Conservation (phyloP, 352 stramenopile genomes). For the Globisporangium orthogonon region DNA sequence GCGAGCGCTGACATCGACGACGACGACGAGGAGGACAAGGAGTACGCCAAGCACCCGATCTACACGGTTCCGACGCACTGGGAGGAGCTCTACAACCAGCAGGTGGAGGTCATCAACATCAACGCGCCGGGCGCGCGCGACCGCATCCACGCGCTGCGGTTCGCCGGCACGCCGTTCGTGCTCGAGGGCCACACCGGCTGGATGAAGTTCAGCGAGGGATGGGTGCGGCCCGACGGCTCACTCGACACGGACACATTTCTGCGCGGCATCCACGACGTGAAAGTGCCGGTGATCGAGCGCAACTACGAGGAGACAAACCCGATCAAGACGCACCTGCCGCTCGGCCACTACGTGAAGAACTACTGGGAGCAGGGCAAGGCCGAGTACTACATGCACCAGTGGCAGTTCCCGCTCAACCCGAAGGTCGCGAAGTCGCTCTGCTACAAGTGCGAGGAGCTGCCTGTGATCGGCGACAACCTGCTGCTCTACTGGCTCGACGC, state of each 20-base stretch:
- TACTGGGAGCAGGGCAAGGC: constrained; percentile 74
- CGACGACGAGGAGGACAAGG: constrained; percentile 21
- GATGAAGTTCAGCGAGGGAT: constrained; percentile 59
- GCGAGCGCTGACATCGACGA: not conserved
- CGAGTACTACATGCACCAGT: constrained; percentile 93
- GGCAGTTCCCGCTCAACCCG: constrained; percentile 89
- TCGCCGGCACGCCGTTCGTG: constrained; percentile 64
- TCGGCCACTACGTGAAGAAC: constrained; percentile 76
- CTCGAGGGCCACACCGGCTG: constrained; percentile 57
- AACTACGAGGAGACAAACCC: constrained; percentile 76
- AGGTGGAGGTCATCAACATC: constrained; percentile 64
- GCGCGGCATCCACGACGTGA: constrained; percentile 66
- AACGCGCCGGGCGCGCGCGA: constrained; percentile 43
- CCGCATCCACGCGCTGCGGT: constrained; percentile 52
- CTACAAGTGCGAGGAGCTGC: constrained; percentile 82
- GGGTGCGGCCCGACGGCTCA: constrained; percentile 48
- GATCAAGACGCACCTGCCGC: constrained; percentile 64
- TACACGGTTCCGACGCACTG: constrained; percentile 66
- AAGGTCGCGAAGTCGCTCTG: constrained; percentile 71
- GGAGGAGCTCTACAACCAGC: constrained; percentile 58
- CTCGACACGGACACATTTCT: constrained; percentile 57
- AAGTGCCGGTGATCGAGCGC: constrained; percentile 68
- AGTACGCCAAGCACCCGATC: constrained; percentile 37
- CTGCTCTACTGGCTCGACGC: constrained; percentile 90
- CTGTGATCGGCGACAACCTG: constrained; percentile 90